A percentile compares a stretch with the other conserved stretches of the same genome.
Conservation (phyloP, 805 yeast genomes). For the Kockiozyma suomiensis region DNA sequence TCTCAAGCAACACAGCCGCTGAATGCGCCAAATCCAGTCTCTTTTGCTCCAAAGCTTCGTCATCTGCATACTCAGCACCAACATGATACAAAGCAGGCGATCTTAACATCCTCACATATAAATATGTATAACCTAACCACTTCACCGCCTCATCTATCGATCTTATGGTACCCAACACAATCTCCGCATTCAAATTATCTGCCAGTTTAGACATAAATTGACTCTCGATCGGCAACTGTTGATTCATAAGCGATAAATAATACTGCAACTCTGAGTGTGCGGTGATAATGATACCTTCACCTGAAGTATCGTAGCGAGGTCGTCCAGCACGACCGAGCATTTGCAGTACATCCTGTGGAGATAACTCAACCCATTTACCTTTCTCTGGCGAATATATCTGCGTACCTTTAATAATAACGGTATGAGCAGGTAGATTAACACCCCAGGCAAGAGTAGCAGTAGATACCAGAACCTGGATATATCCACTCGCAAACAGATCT, state of each 20-base stretch:
- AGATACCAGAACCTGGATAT: conserved; percentile 53
- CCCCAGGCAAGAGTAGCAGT: conserved; percentile 67
- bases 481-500: conserved; percentile 48
- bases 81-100: conserved; percentile 77
- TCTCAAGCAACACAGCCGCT: conserved; percentile 63
- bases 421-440: conserved; percentile 62
- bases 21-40: conserved; percentile 74
- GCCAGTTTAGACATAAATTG: conserved; percentile 36
- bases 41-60: conserved; percentile 52
- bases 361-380: conserved; percentile 61
- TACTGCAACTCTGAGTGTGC: conserved; percentile 42
- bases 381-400: conserved; percentile 79
- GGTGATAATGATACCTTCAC: conserved; percentile 56
- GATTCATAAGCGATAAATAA: conserved; percentile 50
- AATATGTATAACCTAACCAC: conserved; percentile 56
- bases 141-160: conserved; percentile 47
- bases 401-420: conserved; percentile 64
- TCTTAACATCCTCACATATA: conserved; percentile 53
- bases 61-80: conserved; percentile 63
- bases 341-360: conserved; percentile 54
- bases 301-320: conserved; percentile 57
- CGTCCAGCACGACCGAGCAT: conserved; percentile 51
- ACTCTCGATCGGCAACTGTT: conserved; percentile 53
- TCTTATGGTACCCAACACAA: conserved; percentile 48
- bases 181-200: conserved; percentile 47